Percentiles rank a stretch among this genome's conserved stretches.
Conservation (phyloP, 2,329 filamentous ascomycete species). For the Aspergillus nomiae region DNA sequence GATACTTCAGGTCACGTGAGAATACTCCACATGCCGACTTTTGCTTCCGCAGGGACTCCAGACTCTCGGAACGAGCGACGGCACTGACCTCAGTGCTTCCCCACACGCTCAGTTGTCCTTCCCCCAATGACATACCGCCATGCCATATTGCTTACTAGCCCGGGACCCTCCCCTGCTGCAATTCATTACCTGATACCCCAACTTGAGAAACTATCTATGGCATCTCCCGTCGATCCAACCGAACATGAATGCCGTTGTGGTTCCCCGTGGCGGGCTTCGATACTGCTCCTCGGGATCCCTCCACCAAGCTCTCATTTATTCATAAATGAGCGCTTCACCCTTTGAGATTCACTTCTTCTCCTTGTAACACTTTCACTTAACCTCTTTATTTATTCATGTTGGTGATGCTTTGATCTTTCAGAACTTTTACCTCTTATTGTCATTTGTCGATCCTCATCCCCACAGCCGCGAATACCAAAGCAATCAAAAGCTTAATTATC, state of each 20-base stretch:
- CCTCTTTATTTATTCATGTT: background rate
- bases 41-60: constrained; percentile 22
- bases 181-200: constrained; percentile 9
- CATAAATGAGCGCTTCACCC: constrained; percentile 32
- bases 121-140: background rate
- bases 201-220: background rate
- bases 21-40: constrained; percentile 34
- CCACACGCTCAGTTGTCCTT: constrained; percentile 14
- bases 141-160: constrained; percentile 3
- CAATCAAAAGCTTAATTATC: background rate
- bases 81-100: constrained; percentile 24
- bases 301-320: constrained; percentile 14
- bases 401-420: background rate
- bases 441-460: constrained; percentile 3
- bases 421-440: background rate
- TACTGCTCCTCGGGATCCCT: constrained; percentile 21
- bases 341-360: constrained; percentile 12
- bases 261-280: constrained; percentile 26
- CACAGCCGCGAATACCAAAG: background rate
- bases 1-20: constrained; percentile 27
- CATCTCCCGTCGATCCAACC: constrained; percentile 29
- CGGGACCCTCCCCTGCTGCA: background rate
- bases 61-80: constrained; percentile 29
- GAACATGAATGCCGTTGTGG: constrained; percentile 39
- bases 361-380: constrained; percentile 1